Evolutionary conservation across 2,329 filamentous ascomycete species (phyloP), one percentile per base, ranked within the genome.

Genomic region (Didymella sp.): DNA sequence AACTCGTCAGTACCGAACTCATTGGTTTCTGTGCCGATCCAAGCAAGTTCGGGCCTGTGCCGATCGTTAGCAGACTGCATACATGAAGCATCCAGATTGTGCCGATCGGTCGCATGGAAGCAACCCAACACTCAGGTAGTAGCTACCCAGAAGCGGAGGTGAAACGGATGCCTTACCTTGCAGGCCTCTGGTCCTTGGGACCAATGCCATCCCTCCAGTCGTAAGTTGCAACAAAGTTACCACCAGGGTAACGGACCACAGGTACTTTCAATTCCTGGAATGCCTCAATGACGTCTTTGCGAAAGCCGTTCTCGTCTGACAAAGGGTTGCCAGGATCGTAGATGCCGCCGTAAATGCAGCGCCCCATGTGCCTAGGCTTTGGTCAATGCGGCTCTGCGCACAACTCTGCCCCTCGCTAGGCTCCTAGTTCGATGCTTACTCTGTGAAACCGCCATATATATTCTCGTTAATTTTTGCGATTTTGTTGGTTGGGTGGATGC

Each of bases 1-100:
- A 95, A 95, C 79, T 95, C 91, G 73, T 95, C 90, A 0, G 91
- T 95, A 55, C 91, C 91, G 69, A 95, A 93, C 60, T 88, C 81
- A 73, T 95, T 95, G 25, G 82, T 85, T 78, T 95, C 91, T 1
- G 85, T 84, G 30, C 88, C 89, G 19, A 89, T 80, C 91, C 91
- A 95, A 5, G 91, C 91, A 50, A 95, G 82, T 70, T 95, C 91
- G 1, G 87, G 88, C 65, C 88, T 83, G 68, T 27, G 31, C 25
- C 24, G 19, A 51, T 33, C 12, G 9, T 61, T 55, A 63, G 50
- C 31, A 28, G 22, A n/a, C 30, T 54, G 35, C 31, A 56, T 48
- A 40, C 51, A 46, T n/a, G n/a, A 17, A 9, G 41, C 30, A 42
- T 43, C 22, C 30, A 44, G 30, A 37, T 27, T 33, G 6, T 45